Base-by-base conservation (phyloP, 352 stramenopile genomes). In the Aphanomyces cochlioides region DNA sequence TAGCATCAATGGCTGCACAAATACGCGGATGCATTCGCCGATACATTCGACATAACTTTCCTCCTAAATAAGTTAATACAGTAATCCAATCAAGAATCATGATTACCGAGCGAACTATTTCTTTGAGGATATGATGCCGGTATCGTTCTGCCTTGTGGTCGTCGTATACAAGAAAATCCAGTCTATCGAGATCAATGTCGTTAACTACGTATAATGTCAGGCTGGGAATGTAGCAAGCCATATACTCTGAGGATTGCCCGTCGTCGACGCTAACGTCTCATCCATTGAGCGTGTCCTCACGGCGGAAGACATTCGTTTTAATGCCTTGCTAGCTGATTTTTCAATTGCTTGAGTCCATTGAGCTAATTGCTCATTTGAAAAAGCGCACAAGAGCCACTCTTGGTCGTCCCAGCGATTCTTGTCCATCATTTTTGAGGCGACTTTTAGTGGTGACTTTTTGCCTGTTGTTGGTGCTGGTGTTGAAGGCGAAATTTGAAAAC, bases 1-100 rank as follows among this genome's bases (percentile, higher is more conserved):
- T 7, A 95, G 74, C 21, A 95, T 56, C 53, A 95, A 71, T 34
- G 87, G 87, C 57, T 93, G 85, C 19, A 95, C 86, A 64, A 90
- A 95, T 7, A 92, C 68, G 5, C 81, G 87, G 58, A 93, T 93
- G 72, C 87, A 95, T 43, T 93, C 83, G n/a, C 84, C 81, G 12
- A 95, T 66, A 39, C 85, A 91, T 50, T 84, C 79, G 15, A 95
- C 85, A 57, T 93, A 95, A 71, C 82, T 90, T 59, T 93, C 82
- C 73, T 95, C 87, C 66, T 72, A 66, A 53, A 0, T 3, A 60
- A 12, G 64, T n/a, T 0, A 21, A 70, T 53, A n/a, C 45, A 45
- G 21, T 17, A 38, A 28, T 36, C 50, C 5, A 43, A 66, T 36
- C 38, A 67, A 57, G 19, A 58, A 36, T 38, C 13, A 7, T 21